These are phyloP conservation scores for Rubroboletus satanas DNA, from an alignment of 768 basidiomycete genomes.

Conservation along the genomic window DNA sequence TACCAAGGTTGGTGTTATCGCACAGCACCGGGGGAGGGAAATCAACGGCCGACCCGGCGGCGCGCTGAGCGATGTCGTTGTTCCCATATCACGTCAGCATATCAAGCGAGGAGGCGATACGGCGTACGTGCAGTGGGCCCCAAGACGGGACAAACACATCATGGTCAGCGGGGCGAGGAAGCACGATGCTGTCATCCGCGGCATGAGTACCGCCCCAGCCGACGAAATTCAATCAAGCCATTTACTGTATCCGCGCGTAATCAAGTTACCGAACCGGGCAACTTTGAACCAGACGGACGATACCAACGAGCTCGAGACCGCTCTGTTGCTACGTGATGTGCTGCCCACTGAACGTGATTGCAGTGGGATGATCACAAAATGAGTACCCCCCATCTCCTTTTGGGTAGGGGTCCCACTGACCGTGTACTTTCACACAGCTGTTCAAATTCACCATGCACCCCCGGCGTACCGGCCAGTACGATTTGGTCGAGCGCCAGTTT, in stretches of 20 bases:
- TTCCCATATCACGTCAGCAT: neutral
- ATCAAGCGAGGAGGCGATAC: neutral
- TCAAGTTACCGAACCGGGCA: neutral
- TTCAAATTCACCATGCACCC: neutral
- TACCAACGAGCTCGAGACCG: neutral
- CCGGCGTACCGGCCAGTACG: neutral
- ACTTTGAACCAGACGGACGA: conserved; percentile 9
- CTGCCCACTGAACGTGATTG: neutral
- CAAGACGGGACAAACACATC: neutral
- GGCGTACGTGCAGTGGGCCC: neutral
- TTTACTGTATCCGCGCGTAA: neutral
- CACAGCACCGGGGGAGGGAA: neutral
- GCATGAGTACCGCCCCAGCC: neutral
- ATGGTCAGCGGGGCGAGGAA: neutral
- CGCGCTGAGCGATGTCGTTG: neutral
- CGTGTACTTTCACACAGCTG: too few species aligned
- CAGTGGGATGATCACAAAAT: neutral
- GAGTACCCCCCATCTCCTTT: neutral
- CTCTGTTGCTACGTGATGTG: neutral
- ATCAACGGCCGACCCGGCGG: neutral
- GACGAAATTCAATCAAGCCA: conserved; percentile 2
- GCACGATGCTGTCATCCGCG: neutral
- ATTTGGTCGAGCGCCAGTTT: neutral
- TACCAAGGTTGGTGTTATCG: neutral
- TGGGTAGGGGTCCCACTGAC: too few species aligned